These are phyloP conservation scores for Phytophthora melonis DNA, from an alignment of 352 stramenopile species.

Conservation along the genomic window DNA sequence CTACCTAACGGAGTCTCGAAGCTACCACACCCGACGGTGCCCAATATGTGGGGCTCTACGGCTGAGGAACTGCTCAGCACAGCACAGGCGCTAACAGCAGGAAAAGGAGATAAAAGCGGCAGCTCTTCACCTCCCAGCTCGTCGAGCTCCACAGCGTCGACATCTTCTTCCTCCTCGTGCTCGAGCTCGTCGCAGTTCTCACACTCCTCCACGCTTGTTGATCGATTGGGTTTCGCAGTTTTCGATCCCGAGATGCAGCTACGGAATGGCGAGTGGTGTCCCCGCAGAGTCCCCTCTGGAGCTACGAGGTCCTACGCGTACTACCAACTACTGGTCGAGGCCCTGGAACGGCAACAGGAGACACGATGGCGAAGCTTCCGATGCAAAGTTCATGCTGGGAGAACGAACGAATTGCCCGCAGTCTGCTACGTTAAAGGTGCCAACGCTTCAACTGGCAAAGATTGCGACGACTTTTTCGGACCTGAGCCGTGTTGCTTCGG, in stretches of 20 bases:
- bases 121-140: slow-evolving; percentile 13
- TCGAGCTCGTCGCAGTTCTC: slow-evolving; percentile 26
- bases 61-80: slow-evolving; percentile 53
- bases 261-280: slow-evolving; percentile 34
- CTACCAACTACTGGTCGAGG: slow-evolving; percentile 56
- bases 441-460: not conserved
- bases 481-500: slow-evolving; percentile 11
- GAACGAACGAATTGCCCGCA: not conserved
- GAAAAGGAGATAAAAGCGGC: slow-evolving; percentile 1
- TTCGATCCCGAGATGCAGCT: slow-evolving; percentile 45
- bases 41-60: slow-evolving; percentile 43
- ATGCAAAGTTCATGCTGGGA: slow-evolving; percentile 1
- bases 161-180: slow-evolving; percentile 26
- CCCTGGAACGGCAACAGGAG: slow-evolving; percentile 52
- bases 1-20: slow-evolving; percentile 60
- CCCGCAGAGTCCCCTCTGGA: slow-evolving; percentile 3
- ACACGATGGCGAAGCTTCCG: slow-evolving; percentile 41
- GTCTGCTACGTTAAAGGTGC: not conserved
- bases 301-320: slow-evolving; percentile 50
- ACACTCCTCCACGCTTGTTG: slow-evolving; percentile 32
- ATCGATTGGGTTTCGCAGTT: slow-evolving; percentile 64
- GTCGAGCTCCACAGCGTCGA: slow-evolving; percentile 28
- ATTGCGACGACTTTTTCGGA: not conserved
- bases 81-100: not conserved
- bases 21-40: slow-evolving; percentile 51